Percentiles rank a stretch among this genome's conserved stretches.
Evolutionary conservation across 768 basidiomycete species (phyloP).

Genomic region (Chalciporus sphaerocephalus): DNA sequence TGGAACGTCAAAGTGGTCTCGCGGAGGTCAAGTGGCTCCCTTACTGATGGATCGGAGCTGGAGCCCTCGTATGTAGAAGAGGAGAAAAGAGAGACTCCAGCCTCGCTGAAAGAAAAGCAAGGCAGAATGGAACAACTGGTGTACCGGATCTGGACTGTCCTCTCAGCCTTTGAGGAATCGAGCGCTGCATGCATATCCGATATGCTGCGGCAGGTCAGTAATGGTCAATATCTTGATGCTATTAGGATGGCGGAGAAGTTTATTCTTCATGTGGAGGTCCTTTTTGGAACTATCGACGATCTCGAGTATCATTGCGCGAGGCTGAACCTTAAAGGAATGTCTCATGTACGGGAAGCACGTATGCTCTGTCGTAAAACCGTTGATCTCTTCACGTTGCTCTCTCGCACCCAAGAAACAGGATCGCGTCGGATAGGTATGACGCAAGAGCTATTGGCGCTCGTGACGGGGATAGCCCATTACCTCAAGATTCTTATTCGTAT

Average conservation of each 20-base stretch:
- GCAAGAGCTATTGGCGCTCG: constrained; percentile 91
- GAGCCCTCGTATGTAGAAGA: constrained; percentile 65
- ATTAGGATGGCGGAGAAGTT: constrained; percentile 99
- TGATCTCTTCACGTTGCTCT: constrained; percentile 93
- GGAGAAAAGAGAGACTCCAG: constrained; percentile 74
- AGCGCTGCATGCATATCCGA: constrained; percentile 98
- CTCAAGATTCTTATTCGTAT: constrained; percentile 99
- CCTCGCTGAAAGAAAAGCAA: constrained; percentile 84
- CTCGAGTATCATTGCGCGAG: constrained; percentile 83
- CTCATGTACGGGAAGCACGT: constrained; percentile 95
- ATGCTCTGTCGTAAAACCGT: constrained; percentile 99
- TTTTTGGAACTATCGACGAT: constrained; percentile 96
- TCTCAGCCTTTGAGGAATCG: constrained; percentile 98
- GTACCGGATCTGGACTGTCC: constrained; percentile 97
- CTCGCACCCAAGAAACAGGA: constrained; percentile 91
- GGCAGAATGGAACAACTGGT: constrained; percentile 95
- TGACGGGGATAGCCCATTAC: constrained; percentile 98
- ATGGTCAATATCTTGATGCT: constrained; percentile 91
- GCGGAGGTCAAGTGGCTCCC: constrained; percentile 61
- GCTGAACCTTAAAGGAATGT: constrained; percentile 91
- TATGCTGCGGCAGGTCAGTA: constrained; percentile 97
- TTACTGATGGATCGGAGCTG: constrained; percentile 48
- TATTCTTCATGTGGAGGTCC: constrained; percentile 94
- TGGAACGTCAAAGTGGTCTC: constrained; percentile 97
- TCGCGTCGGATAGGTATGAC: constrained; percentile 93